Conservation (phyloP, 1,284 basidiomycete species). For the Irpex lacteus region DNA sequence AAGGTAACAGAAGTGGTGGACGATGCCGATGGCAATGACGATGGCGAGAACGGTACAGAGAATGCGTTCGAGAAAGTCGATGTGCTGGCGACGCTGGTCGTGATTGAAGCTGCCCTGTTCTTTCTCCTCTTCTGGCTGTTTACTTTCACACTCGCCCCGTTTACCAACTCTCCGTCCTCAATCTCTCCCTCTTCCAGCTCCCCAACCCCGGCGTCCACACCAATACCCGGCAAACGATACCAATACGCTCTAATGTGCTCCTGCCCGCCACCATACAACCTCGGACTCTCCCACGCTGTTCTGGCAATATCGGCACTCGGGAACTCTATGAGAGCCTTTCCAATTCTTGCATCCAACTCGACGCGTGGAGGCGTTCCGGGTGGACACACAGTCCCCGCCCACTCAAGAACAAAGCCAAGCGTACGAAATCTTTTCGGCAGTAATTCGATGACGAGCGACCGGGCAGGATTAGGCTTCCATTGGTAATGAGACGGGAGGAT, state of each 20-base stretch:
- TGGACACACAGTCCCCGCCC: constrained; percentile 37
- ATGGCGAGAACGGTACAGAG: neutral
- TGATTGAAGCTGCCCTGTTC: constrained; percentile 17
- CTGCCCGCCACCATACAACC: constrained; percentile 40
- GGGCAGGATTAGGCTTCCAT: constrained; percentile 38
- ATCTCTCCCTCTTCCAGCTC: constrained; percentile 21
- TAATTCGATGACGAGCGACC: constrained; percentile 59
- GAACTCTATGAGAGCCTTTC: constrained; percentile 57
- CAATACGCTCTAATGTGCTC: constrained; percentile 52
- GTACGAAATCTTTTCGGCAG: constrained; percentile 51
- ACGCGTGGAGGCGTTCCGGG: constrained; percentile 34
- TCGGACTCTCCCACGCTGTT: constrained; percentile 50
- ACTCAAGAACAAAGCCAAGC: constrained; percentile 30
- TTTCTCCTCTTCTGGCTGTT: constrained; percentile 17
- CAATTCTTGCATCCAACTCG: constrained; percentile 34
- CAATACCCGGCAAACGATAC: constrained; percentile 32
- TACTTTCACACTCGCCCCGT: constrained; percentile 13
- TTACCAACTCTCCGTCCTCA: constrained; percentile 28
- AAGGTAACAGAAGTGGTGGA: neutral
- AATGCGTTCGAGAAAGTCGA: neutral
- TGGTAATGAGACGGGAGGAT: neutral
- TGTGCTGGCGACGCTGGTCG: neutral
- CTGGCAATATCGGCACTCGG: constrained; percentile 39
- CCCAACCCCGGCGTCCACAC: constrained; percentile 3
- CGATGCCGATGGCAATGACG: neutral